Evolutionary conservation across 805 yeast species (phyloP).

Genomic region (Metschnikowia anglica): DNA sequence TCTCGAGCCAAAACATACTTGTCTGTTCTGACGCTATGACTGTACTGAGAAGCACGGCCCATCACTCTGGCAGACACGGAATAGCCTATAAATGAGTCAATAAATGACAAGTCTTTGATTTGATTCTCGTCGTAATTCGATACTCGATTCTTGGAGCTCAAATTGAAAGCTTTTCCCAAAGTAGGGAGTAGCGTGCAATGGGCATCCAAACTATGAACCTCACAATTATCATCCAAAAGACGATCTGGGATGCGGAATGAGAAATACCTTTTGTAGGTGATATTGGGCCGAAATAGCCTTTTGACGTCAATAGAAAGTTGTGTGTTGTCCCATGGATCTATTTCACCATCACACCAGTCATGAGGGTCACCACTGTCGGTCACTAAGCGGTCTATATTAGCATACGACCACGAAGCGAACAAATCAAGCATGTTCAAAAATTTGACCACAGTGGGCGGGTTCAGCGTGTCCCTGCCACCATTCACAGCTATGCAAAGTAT

Average conservation of each 20-base stretch:
- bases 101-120: constrained; percentile 35
- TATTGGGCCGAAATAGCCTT: constrained; percentile 36
- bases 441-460: constrained; percentile 33
- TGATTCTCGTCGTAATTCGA: constrained; percentile 17
- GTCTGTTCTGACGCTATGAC: constrained; percentile 23
- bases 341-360: constrained; percentile 46
- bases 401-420: constrained; percentile 46
- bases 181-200: constrained; percentile 41
- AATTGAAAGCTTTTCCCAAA: constrained; percentile 32
- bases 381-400: constrained; percentile 33
- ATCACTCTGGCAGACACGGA: constrained; percentile 42
- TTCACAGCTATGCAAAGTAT: constrained; percentile 27
- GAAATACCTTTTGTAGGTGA: constrained; percentile 42
- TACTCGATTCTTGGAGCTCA: constrained; percentile 22
- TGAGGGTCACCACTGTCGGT: constrained; percentile 35
- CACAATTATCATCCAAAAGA: constrained; percentile 42
- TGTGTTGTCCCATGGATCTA: constrained; percentile 42
- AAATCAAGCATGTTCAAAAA: constrained; percentile 45
- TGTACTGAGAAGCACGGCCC: constrained; percentile 41
- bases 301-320: constrained; percentile 36
- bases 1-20: constrained; percentile 40
- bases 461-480: constrained; percentile 23
- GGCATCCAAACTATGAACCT: constrained; percentile 31
- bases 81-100: constrained; percentile 39
- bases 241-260: constrained; percentile 43